Evolutionary conservation across 2,329 filamentous ascomycete species (phyloP).

Genomic region (Endoconidiophora laricicola): DNA sequence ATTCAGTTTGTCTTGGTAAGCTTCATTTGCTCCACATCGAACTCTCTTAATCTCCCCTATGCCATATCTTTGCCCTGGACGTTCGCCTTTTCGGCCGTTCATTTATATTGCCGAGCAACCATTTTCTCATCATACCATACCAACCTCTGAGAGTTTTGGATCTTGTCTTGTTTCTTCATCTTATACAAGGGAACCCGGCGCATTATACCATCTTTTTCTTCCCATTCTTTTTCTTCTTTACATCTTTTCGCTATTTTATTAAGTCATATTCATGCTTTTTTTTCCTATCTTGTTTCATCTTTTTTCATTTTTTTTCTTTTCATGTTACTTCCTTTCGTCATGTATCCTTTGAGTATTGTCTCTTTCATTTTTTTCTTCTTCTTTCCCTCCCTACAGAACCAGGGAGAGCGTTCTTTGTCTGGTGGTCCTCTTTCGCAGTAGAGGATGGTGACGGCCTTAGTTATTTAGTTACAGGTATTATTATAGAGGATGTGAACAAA

Average conservation of each 20-base stretch:
- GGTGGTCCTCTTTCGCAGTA: no score
- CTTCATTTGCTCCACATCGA: no score
- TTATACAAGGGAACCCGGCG: slow-evolving; percentile 9
- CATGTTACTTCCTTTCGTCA: slow-evolving; percentile 12
- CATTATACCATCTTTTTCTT: slow-evolving; percentile 14
- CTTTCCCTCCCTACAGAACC: neutral
- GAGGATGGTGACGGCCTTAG: neutral
- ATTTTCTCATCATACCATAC: neutral
- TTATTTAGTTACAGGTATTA: neutral
- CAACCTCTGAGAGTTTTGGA: neutral
- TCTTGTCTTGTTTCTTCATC: slow-evolving; percentile 5
- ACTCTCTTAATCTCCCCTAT: no score
- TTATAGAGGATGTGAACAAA: no score
- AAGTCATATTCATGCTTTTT: neutral
- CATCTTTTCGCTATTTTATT: neutral
- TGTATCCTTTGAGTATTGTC: slow-evolving; percentile 7
- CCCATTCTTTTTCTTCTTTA: slow-evolving; percentile 13
- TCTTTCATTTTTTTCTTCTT: slow-evolving; percentile 2
- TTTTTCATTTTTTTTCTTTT: slow-evolving; percentile 10
- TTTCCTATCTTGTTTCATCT: slow-evolving; percentile 14
- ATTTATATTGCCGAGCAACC: neutral
- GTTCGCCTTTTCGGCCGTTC: no score
- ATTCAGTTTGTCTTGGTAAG: no score
- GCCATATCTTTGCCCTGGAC: no score
- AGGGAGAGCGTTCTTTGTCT: no score